Evolutionary conservation across 495 filamentous ascomycete species (phyloP), one percentile per base, ranked within the genome.

Genomic region (Aspergillus hancockii): DNA sequence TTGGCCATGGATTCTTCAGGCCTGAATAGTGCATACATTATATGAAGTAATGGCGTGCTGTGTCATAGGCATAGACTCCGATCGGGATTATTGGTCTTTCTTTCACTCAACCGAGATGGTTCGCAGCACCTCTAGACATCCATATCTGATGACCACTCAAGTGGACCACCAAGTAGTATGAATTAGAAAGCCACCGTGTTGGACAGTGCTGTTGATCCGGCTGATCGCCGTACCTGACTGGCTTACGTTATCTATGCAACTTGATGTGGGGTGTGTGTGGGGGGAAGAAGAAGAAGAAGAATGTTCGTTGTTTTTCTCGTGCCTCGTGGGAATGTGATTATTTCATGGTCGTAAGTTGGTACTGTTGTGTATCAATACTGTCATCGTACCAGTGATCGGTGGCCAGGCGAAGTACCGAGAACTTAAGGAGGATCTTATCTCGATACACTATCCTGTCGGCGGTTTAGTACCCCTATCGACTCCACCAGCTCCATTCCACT

Each of bases 1-100:
- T 47, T 47, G 43, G 43, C 43, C 21, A 28, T 18, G 16, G 4
- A 19, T 55, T 60, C 51, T 54, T 47, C 43, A 47, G 19, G 7
- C 2, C 13, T 22, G 19, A 23, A 47, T 8, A 3, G 41, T 45
- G 4, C 41, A 45, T 8, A 14, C n/a, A n/a, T n/a, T n/a, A n/a
- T n/a, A 13, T 45, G 41, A 45, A 45, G 41, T 16, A 45, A 45
- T 19, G 41, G 41, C 3, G 8, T 45, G 5, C 19, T 45, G 41
- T 45, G 9, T 3, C 9, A 40, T 40, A n/a, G 36, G 12, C 12
- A 40, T 40, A 10, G 36, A 12, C 9, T 19, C 41, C 3, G 34
- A 36, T 36, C n/a, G n/a, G 38, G 5, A 41, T 14, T 3, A 41
- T 41, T 47, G 21, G 19, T 47, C 19, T 14, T 3, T 23, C 12